Evolutionary conservation across 768 basidiomycete genomes (phyloP).

Genomic region (Cystobasidium tubakii): DNA sequence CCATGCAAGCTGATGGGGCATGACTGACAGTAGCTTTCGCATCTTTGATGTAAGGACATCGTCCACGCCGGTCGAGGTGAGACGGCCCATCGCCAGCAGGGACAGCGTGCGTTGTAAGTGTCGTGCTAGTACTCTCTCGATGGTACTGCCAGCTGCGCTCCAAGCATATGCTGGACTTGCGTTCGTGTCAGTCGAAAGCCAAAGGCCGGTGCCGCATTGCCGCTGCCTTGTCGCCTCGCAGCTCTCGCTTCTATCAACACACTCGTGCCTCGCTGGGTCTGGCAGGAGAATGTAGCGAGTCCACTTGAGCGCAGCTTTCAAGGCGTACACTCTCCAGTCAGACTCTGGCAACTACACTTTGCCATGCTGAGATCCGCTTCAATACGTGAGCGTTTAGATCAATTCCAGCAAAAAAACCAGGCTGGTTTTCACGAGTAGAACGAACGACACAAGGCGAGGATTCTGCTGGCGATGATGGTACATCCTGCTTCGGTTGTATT

Average conservation of each 20-base stretch:
- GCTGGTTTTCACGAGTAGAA: constrained; percentile 12
- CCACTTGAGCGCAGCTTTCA: neutral
- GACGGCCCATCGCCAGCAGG: constrained; percentile 10
- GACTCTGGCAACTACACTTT: constrained; percentile 7
- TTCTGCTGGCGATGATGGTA: neutral
- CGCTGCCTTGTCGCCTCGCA: neutral
- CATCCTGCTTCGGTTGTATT: neutral
- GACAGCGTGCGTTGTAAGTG: neutral
- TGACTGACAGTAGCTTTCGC: constrained; percentile 13
- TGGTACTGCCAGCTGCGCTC: neutral
- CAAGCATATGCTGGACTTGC: neutral
- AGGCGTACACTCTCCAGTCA: neutral
- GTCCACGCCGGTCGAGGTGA: constrained; percentile 3
- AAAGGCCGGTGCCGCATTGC: neutral
- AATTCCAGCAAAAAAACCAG: neutral
- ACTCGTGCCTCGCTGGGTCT: constrained; percentile 17
- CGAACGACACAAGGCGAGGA: neutral
- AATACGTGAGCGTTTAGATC: neutral
- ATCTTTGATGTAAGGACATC: constrained; percentile 11
- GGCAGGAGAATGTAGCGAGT: constrained; percentile 4
- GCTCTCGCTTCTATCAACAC: neutral
- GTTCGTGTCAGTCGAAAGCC: neutral
- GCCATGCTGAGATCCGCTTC: constrained; percentile 1
- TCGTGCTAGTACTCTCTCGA: no score
- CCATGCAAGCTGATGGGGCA: no score